Evolutionary conservation across 352 stramenopile species (phyloP).

Genomic region (Globisporangium parvum): DNA sequence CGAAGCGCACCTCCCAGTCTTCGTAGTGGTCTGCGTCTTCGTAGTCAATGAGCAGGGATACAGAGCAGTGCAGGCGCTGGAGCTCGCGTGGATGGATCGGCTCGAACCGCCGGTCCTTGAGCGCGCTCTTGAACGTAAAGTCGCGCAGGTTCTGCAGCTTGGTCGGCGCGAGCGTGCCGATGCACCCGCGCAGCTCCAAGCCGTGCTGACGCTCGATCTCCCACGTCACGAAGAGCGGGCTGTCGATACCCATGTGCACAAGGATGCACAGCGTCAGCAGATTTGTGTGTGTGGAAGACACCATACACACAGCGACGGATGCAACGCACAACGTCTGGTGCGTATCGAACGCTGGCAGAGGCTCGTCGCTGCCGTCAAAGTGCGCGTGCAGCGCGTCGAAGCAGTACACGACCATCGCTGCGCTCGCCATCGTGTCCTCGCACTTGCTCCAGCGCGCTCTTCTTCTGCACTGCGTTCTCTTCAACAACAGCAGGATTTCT

Average conservation of each 20-base stretch:
- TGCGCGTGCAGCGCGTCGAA: constrained; percentile 78
- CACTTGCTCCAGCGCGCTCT: no score
- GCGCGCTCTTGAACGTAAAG: constrained; percentile 79
- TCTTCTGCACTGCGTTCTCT: no score
- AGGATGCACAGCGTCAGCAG: neutral
- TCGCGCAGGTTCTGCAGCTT: constrained; percentile 60
- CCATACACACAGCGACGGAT: neutral
- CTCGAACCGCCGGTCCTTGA: constrained; percentile 72
- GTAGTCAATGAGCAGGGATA: constrained; percentile 81
- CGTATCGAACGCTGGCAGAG: constrained; percentile 47
- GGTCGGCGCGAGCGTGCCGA: constrained; percentile 68
- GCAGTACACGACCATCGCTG: constrained; percentile 80
- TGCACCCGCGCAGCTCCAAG: constrained; percentile 60
- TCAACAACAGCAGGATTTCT: no score
- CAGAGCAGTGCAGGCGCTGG: constrained; percentile 58
- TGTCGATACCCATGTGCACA: constrained; percentile 8
- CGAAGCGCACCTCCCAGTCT: constrained; percentile 60
- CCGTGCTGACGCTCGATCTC: constrained; percentile 58
- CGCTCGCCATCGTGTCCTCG: constrained; percentile 45
- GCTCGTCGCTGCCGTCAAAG: constrained; percentile 44
- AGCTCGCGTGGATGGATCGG: constrained; percentile 67
- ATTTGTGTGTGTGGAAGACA: neutral
- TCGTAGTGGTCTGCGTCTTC: constrained; percentile 67
- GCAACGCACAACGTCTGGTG: constrained; percentile 46
- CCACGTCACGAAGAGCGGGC: constrained; percentile 82